Conservation (phyloP, 306 rosid species). For the Datisca glomerata region DNA sequence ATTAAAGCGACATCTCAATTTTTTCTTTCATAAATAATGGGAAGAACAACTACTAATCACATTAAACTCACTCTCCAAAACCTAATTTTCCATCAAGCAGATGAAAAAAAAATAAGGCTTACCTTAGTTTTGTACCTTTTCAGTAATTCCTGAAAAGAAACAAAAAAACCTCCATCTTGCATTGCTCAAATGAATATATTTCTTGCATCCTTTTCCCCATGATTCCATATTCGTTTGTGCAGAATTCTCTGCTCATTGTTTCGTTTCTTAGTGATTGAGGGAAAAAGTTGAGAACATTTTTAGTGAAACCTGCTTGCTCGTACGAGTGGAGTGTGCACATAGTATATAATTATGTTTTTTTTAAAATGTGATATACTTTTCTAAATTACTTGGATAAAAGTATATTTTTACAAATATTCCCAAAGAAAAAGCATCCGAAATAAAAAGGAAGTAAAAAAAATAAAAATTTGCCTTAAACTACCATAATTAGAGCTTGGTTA, state of each 20-base stretch:
- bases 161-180: conserved; percentile 20
- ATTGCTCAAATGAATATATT: conserved; percentile 25
- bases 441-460: too few relatives aligned
- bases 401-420: too few relatives aligned
- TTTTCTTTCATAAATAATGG: conserved; percentile 12
- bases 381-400: too few relatives aligned
- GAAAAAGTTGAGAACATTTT: not conserved
- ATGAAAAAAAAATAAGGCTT: not conserved
- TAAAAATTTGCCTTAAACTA: too few relatives aligned
- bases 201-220: conserved; percentile 26
- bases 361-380: too few relatives aligned
- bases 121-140: conserved; percentile 43
- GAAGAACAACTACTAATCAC: not conserved
- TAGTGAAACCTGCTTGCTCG: too few relatives aligned
- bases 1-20: not conserved
- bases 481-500: too few relatives aligned
- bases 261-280: conserved; percentile 9
- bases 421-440: too few relatives aligned
- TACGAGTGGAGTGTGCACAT: too few relatives aligned
- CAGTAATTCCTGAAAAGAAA: conserved; percentile 26
- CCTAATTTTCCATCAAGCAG: not conserved
- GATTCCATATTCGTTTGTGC: conserved; percentile 29
- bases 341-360: too few relatives aligned
- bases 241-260: conserved; percentile 15
- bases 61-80: not conserved